Percentiles rank a stretch among this genome's conserved stretches.
Evolutionary conservation across 2,329 filamentous ascomycete species (phyloP).

Genomic region (Teratosphaeria viscida): DNA sequence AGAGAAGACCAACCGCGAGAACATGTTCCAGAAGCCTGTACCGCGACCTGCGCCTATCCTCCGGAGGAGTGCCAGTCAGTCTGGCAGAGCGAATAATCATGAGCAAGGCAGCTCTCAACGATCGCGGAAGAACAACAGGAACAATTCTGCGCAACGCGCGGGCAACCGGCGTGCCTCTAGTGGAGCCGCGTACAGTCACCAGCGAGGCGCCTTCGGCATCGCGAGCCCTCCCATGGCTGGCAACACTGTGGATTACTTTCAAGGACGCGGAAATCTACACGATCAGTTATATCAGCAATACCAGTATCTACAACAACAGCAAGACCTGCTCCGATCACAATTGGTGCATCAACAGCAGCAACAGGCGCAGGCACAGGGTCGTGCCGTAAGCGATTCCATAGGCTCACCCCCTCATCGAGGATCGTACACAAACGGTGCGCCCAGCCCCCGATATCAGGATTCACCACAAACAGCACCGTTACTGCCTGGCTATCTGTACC

Average conservation of each 20-base stretch:
- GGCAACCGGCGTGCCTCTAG: slow-evolving; percentile 48
- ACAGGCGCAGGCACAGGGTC: slow-evolving; percentile 14
- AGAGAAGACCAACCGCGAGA: slow-evolving; percentile 40
- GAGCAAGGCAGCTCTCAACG: slow-evolving; percentile 28
- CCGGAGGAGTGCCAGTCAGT: slow-evolving; percentile 36
- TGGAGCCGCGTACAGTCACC: slow-evolving; percentile 38
- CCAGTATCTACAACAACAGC: slow-evolving; percentile 26
- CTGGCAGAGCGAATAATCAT: slow-evolving; percentile 35
- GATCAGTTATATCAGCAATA: slow-evolving; percentile 41
- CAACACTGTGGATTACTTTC: slow-evolving; percentile 33
- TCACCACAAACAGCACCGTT: slow-evolving; percentile 25
- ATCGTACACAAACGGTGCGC: slow-evolving; percentile 20
- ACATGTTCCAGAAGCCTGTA: slow-evolving; percentile 44
- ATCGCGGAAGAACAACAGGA: slow-evolving; percentile 32
- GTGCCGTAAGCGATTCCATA: slow-evolving; percentile 18
- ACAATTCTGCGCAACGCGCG: slow-evolving; percentile 38
- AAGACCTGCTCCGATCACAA: slow-evolving; percentile 29
- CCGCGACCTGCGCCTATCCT: slow-evolving; percentile 48
- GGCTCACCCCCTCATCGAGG: slow-evolving; percentile 29
- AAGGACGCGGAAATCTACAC: slow-evolving; percentile 32
- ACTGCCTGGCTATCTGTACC: slow-evolving; percentile 35
- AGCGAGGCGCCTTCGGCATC: slow-evolving; percentile 25
- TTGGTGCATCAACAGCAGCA: slow-evolving; percentile 30
- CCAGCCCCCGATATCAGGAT: slow-evolving; percentile 21
- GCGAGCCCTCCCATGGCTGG: slow-evolving; percentile 34